Conservation (phyloP, 2,329 filamentous ascomycete species). For the Pseudocercospora fijiensis region DNA sequence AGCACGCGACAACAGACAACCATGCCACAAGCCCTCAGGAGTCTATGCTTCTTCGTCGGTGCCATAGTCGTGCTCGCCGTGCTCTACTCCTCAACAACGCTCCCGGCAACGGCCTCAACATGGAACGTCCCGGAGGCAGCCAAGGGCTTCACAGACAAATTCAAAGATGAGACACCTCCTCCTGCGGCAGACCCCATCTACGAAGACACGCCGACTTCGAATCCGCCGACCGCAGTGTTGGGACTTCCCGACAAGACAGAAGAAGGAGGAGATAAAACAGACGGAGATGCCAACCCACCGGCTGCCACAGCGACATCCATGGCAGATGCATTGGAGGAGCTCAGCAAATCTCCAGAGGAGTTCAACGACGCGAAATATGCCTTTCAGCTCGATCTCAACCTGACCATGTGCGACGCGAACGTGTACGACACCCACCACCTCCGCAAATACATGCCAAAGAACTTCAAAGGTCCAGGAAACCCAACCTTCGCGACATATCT, state of each 20-base stretch:
- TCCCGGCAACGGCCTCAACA: constrained; percentile 16
- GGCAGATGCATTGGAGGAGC: constrained; percentile 14
- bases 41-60: constrained; percentile 16
- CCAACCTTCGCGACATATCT: constrained; percentile 25
- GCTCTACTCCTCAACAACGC: constrained; percentile 20
- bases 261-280: constrained; percentile 8
- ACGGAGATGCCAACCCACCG: constrained; percentile 7
- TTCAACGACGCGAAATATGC: constrained; percentile 23
- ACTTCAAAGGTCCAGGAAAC: constrained; percentile 25
- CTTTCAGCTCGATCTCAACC: constrained; percentile 21
- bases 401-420: constrained; percentile 17
- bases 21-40: constrained; percentile 3
- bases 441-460: constrained; percentile 21
- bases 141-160: constrained; percentile 19
- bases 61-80: constrained; percentile 18
- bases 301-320: constrained; percentile 6
- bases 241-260: constrained; percentile 16
- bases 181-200: constrained; percentile 14
- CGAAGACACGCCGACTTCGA: constrained; percentile 14
- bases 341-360: constrained; percentile 13
- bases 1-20: neutral
- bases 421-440: constrained; percentile 10
- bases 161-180: constrained; percentile 14
- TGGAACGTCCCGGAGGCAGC: constrained; percentile 18
- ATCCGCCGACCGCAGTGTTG: constrained; percentile 17